Percentiles rank a stretch among this genome's conserved stretches.
Evolutionary conservation across 2,329 filamentous ascomycete genomes (phyloP).

Genomic region (Cryphonectria parasitica): DNA sequence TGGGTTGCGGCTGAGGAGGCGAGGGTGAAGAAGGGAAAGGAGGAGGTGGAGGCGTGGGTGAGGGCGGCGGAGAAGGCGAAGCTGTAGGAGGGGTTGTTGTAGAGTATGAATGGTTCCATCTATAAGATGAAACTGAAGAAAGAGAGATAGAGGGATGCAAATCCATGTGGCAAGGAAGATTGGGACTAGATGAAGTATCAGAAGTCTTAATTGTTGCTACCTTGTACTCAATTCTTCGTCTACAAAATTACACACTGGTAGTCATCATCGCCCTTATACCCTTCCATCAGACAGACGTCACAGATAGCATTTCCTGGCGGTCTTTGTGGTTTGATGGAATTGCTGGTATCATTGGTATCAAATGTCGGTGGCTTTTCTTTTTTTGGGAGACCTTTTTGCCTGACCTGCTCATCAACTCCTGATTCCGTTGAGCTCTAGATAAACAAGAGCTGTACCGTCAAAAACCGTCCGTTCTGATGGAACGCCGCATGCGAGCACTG

Average conservation of each 20-base stretch:
- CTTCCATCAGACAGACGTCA: not conserved
- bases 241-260: not conserved
- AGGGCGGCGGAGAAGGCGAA: constrained; percentile 46
- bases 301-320: not conserved
- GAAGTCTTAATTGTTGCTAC: not conserved
- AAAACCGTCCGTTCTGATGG: not conserved
- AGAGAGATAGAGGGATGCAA: too few relatives aligned
- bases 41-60: constrained; percentile 55
- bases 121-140: too few relatives aligned
- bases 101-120: not conserved
- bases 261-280: too few relatives aligned
- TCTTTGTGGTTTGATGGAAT: constrained; percentile 18
- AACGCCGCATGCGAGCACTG: not conserved
- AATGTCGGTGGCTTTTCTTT: constrained; percentile 21
- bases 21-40: constrained; percentile 48
- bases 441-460: not conserved
- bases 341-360: constrained; percentile 31
- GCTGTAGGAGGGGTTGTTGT: constrained; percentile 37
- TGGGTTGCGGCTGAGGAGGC: constrained; percentile 45
- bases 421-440: not conserved
- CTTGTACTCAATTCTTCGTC: not conserved
- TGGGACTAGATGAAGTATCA: not conserved
- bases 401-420: constrained; percentile 15
- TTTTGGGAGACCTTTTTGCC: constrained; percentile 6
- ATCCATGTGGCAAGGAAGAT: too few relatives aligned